Evolutionary conservation across 805 yeast species (phyloP).

Genomic region (Nakazawaea peltata): DNA sequence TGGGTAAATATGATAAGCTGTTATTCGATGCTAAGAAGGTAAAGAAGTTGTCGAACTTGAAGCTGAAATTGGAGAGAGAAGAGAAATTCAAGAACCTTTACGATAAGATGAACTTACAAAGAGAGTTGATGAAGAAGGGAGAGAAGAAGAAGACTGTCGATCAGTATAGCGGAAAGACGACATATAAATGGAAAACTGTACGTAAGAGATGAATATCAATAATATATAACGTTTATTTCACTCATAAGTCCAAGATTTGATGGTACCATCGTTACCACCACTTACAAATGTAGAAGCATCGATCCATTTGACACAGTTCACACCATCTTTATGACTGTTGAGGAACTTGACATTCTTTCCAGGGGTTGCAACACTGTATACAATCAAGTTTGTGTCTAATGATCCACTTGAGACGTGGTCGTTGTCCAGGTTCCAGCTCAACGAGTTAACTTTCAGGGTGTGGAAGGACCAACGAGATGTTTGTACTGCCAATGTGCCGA

Average conservation of each 20-base stretch:
- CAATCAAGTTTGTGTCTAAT: conserved; percentile 70
- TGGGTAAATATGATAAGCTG: conserved; percentile 14
- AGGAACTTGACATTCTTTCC: conserved; percentile 63
- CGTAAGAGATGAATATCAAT: conserved; percentile 63
- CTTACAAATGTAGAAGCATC: conserved; percentile 41
- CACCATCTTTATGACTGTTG: conserved; percentile 88
- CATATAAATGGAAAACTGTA: conserved; percentile 80
- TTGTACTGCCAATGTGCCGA: conserved; percentile 43
- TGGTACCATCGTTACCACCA: conserved; percentile 75
- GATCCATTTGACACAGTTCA: conserved; percentile 65
- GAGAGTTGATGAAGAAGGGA: conserved; percentile 88
- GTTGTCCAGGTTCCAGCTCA: conserved; percentile 73
- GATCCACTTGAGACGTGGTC: conserved; percentile 73
- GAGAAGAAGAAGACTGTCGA: conserved; percentile 68
- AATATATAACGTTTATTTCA: conserved; percentile 5
- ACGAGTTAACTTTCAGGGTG: conserved; percentile 68
- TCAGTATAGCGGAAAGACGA: conserved; percentile 56
- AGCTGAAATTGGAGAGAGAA: conserved; percentile 63
- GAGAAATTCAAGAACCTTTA: conserved; percentile 61
- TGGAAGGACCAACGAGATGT: conserved; percentile 97
- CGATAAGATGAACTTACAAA: conserved; percentile 64
- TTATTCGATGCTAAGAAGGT: conserved; percentile 39
- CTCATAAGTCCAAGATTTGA: conserved; percentile 64
- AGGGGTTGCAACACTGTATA: conserved; percentile 77
- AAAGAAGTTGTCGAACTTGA: conserved; percentile 50